Evolutionary conservation across 768 basidiomycete genomes (phyloP), one percentile per base, ranked within the genome.

Genomic region (Mycena capillaripes): DNA sequence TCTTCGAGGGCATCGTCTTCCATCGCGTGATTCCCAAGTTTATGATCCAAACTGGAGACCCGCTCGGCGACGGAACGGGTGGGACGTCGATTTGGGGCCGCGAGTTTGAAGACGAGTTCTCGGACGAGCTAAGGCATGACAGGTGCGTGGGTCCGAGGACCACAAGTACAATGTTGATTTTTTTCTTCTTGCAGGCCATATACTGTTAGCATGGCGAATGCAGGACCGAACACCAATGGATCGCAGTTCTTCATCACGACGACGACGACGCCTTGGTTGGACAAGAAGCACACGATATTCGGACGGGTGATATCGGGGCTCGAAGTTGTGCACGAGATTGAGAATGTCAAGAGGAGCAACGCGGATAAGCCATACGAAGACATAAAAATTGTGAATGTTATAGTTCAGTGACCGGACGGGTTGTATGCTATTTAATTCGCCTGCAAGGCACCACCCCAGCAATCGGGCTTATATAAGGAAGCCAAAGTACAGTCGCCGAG

Each of bases 241-340:
- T 97, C 95, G 2, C 97, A 99, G 79, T 99, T 98, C 86, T 99
- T 98, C 85, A 96, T 99, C 80, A 98, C 97, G 10, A 98, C 97
- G 6, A 97, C 92, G 3, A 93, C 97, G 9, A 95, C 95, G 10
- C 95, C 96, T 9, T 97, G 96, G 96, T 84, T 97, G 72, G 96
- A 98, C 82, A 93, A 90, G 81, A 96, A 95, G 76, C 93, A 95
- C 79, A 97, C 95, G 0, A 94, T 98, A 75, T 99, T 99, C 76
- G 97, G 97, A 1, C 90, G 96, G 27, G 95, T 95, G 16, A 84
- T 93, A 40, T 91, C 92, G 5, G 97, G 97, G 7, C 84, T 97
- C 60, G 97, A 98, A 81, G 93, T 97, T 30, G 89, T 98, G 5
- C 96, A 97, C 76, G 86, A 88, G 19, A 98, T 99, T 77, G 97